phyloP scores from a whole-genome alignment of 1,284 basidiomycete species.

The Taiwanofungus camphoratus region DNA sequence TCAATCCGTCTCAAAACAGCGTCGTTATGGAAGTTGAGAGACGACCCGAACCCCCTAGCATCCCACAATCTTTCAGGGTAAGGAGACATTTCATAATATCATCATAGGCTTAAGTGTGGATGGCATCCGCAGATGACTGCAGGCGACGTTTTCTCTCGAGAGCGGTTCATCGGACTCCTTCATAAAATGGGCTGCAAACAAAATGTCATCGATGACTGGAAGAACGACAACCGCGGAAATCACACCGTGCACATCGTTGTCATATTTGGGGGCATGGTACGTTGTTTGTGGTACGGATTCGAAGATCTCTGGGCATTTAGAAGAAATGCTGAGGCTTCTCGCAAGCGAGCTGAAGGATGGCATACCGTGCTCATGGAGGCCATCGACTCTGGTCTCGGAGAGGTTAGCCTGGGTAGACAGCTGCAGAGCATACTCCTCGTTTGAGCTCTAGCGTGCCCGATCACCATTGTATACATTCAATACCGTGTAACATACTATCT shows the following conservation, averaged over 20 bases:
- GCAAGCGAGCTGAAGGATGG: conserved; percentile 1
- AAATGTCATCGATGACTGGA: conserved; percentile 20
- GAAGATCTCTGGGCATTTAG: conserved; percentile 1
- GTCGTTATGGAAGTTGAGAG: conserved; percentile 20
- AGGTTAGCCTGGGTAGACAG: neutral
- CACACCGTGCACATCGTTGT: conserved; percentile 30
- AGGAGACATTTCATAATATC: neutral
- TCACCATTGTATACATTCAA: too few species aligned
- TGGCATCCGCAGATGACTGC: conserved; percentile 20
- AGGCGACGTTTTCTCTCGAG: conserved; percentile 24
- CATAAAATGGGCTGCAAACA: conserved; percentile 13
- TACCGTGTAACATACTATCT: too few species aligned
- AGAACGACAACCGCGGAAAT: conserved; percentile 21
- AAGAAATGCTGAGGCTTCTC: neutral
- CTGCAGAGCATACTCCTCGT: neutral
- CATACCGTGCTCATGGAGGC: neutral
- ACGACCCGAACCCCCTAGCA: conserved; percentile 11
- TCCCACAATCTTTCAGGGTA: conserved; percentile 20
- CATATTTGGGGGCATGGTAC: conserved; percentile 4
- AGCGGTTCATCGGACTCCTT: conserved; percentile 19
- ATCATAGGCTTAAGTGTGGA: neutral
- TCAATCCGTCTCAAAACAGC: too few species aligned
- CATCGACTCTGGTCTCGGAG: conserved; percentile 4
- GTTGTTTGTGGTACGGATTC: conserved; percentile 11
- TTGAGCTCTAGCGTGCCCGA: too few species aligned